Evolutionary conservation across 495 filamentous ascomycete species (phyloP).

Genomic region (Entonaema liquescens): DNA sequence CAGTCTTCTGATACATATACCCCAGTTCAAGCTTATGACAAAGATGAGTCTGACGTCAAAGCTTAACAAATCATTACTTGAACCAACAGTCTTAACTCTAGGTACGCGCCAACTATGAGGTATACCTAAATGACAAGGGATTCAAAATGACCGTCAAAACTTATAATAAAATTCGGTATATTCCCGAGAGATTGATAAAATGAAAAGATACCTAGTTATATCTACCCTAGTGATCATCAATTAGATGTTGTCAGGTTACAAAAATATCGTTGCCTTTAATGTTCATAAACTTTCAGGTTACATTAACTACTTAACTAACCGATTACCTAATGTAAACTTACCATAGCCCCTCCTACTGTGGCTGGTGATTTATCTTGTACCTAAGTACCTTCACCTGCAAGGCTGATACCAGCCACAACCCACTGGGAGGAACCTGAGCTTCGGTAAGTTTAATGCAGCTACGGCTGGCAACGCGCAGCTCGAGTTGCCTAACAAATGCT

Average conservation of each 20-base stretch:
- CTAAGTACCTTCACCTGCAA: neutral
- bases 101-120: no score
- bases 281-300: neutral
- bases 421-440: neutral
- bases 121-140: neutral
- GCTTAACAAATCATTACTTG: no score
- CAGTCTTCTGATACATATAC: no score
- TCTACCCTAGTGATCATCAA: no score
- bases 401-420: constrained; percentile 11
- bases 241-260: no score
- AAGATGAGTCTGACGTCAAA: no score
- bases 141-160: neutral
- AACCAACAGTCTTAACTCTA: neutral
- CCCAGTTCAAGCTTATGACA: no score
- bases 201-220: no score
- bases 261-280: neutral
- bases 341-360: neutral
- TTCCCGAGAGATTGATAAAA: no score
- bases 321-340: neutral
- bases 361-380: neutral
- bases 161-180: no score
- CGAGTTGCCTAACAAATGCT: constrained; percentile 53
- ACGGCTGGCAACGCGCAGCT: constrained; percentile 53
- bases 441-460: neutral
- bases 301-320: no score